phyloP scores from a whole-genome alignment of 1,284 basidiomycete genomes.

The Pseudozyma sp. region DNA sequence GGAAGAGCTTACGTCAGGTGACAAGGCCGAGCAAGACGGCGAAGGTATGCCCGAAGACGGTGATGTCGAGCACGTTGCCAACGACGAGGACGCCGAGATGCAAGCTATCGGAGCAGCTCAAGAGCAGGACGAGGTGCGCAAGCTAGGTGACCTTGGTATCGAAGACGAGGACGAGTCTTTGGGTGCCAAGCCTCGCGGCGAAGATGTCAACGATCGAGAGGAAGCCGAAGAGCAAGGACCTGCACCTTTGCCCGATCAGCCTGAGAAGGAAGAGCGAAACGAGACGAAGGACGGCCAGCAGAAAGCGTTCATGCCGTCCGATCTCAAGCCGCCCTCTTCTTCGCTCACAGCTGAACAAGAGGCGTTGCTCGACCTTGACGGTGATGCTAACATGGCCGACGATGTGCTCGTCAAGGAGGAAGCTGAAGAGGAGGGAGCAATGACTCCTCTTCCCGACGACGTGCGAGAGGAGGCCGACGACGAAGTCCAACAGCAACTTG shows the following conservation, averaged over 20 bases:
- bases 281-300: slow-evolving; percentile 52
- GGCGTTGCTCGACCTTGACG: slow-evolving; percentile 31
- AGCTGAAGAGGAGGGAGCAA: slow-evolving; percentile 43
- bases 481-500: slow-evolving; percentile 62
- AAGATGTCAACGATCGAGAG: slow-evolving; percentile 31
- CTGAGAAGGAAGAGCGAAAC: slow-evolving; percentile 65
- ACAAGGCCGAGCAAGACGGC: slow-evolving; percentile 71
- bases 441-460: slow-evolving; percentile 60
- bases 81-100: slow-evolving; percentile 78
- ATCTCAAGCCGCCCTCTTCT: slow-evolving; percentile 42
- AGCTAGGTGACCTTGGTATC: slow-evolving; percentile 72
- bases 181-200: slow-evolving; percentile 68
- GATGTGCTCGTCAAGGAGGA: slow-evolving; percentile 75
- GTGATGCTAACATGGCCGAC: slow-evolving; percentile 40
- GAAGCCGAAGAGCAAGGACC: slow-evolving; percentile 32
- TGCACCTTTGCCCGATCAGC: slow-evolving; percentile 54
- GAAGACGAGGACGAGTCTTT: slow-evolving; percentile 58
- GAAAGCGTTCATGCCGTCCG: slow-evolving; percentile 60
- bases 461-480: slow-evolving; percentile 50
- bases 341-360: slow-evolving; percentile 33
- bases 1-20: slow-evolving; percentile 55
- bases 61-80: slow-evolving; percentile 83
- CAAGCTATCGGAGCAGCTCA: slow-evolving; percentile 88
- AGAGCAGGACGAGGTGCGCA: slow-evolving; percentile 76
- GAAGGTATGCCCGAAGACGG: slow-evolving; percentile 70